Conservation (phyloP, 2,329 filamentous ascomycete species). For the Paraconiothyrium brasiliense region DNA sequence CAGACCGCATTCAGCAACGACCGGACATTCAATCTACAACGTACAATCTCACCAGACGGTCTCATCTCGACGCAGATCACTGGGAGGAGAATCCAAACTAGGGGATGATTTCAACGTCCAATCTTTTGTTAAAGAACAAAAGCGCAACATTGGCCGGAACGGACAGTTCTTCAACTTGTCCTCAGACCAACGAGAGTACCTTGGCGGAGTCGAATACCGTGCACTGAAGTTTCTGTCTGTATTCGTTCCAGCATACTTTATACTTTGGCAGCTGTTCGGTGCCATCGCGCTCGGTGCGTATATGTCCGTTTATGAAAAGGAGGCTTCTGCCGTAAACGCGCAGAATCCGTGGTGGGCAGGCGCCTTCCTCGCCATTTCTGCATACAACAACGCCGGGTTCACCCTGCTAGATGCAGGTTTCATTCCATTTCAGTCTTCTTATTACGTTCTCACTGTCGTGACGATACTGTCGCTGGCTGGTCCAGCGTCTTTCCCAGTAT, state of each 20-base stretch:
- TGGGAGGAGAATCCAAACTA: slow-evolving; percentile 26
- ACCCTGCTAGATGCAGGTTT: slow-evolving; percentile 33
- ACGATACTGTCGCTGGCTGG: slow-evolving; percentile 32
- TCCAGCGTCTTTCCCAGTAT: slow-evolving; percentile 30
- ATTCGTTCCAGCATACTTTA: slow-evolving; percentile 29
- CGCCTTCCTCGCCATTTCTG: slow-evolving; percentile 29
- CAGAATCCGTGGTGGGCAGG: slow-evolving; percentile 32
- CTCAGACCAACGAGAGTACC: slow-evolving; percentile 32
- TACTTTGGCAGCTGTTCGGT: slow-evolving; percentile 32
- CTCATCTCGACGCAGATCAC: slow-evolving; percentile 28
- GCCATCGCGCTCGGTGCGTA: slow-evolving; percentile 32
- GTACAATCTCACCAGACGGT: slow-evolving; percentile 26
- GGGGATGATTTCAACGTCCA: slow-evolving; percentile 31
- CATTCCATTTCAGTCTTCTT: slow-evolving; percentile 32
- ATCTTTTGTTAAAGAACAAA: slow-evolving; percentile 34
- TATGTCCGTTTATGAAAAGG: slow-evolving; percentile 30
- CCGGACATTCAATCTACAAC: slow-evolving; percentile 34
- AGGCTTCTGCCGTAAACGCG: slow-evolving; percentile 30
- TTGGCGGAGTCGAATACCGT: slow-evolving; percentile 34
- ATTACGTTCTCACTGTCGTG: slow-evolving; percentile 30
- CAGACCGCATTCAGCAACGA: slow-evolving; percentile 27
- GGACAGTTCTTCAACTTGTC: slow-evolving; percentile 33
- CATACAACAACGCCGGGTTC: slow-evolving; percentile 32
- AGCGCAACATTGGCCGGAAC: slow-evolving; percentile 32
- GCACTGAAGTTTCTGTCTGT: slow-evolving; percentile 32